Evolutionary conservation across 2,329 filamentous ascomycete genomes (phyloP).

Genomic region (Parafenestella ontariensis): DNA sequence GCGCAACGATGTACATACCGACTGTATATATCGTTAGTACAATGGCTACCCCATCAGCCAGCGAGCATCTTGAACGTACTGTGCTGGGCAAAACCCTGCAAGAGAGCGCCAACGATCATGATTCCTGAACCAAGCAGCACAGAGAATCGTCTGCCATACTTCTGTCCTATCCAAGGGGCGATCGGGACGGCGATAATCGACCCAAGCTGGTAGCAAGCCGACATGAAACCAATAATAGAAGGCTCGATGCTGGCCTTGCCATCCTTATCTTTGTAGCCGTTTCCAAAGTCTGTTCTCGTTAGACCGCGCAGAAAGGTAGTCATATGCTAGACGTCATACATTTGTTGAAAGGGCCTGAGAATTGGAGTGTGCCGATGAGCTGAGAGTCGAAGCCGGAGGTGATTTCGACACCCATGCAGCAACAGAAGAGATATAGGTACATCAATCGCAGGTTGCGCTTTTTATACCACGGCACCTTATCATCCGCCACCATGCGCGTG

Average conservation of each 20-base stretch:
- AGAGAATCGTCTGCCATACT: conserved; percentile 61
- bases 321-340: conserved; percentile 23
- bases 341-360: conserved; percentile 43
- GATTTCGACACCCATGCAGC: conserved; percentile 50
- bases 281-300: conserved; percentile 35
- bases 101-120: conserved; percentile 65
- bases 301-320: neutral
- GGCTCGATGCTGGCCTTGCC: conserved; percentile 30
- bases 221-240: conserved; percentile 43
- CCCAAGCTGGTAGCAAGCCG: conserved; percentile 45
- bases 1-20: conserved; percentile 67
- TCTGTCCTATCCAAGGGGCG: conserved; percentile 42
- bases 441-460: conserved; percentile 49
- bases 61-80: conserved; percentile 19
- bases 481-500: conserved; percentile 52
- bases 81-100: conserved; percentile 60
- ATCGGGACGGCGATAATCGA: conserved; percentile 44
- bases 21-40: conserved; percentile 26
- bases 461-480: conserved; percentile 54
- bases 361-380: conserved; percentile 47
- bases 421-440: conserved; percentile 48
- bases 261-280: conserved; percentile 30
- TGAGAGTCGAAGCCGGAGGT: conserved; percentile 50
- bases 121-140: conserved; percentile 66
- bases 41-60: neutral